These are phyloP conservation scores for Ciborinia camelliae DNA, from an alignment of 2,329 filamentous ascomycete genomes.

Conservation along the genomic window DNA sequence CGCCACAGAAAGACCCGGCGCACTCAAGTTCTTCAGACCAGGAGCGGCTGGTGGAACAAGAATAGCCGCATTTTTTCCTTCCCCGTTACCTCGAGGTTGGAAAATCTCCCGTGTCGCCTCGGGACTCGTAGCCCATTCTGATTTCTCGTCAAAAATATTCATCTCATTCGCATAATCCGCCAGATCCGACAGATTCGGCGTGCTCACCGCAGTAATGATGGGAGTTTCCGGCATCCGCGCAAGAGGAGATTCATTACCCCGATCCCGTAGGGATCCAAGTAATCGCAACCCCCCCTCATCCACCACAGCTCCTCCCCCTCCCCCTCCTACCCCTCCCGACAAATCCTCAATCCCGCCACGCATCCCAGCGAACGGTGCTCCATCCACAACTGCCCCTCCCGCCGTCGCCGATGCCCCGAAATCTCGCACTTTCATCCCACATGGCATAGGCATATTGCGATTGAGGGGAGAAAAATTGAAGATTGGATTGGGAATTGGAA, in stretches of 20 bases:
- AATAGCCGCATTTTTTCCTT: not conserved
- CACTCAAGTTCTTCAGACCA: fast-evolving
- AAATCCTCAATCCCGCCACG: not conserved
- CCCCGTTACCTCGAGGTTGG: fast-evolving
- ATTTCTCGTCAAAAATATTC: not conserved
- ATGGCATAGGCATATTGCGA: not conserved
- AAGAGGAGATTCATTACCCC: not conserved
- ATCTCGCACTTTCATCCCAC: too few species aligned
- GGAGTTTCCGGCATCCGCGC: not conserved
- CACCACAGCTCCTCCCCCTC: not conserved
- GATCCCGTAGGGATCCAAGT: not conserved
- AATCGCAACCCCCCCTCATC: not conserved
- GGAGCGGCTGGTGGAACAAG: not conserved
- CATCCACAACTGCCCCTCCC: not conserved
- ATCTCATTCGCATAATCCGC: not conserved
- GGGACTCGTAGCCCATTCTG: not conserved
- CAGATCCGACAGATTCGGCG: not conserved
- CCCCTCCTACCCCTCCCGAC: not conserved
- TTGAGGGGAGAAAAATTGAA: too few species aligned
- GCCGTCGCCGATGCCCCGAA: not conserved
- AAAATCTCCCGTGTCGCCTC: not conserved
- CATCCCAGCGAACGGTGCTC: not conserved
- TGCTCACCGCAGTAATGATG: not conserved
- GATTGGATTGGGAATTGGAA: too few species aligned
- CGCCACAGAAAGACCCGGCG: too few species aligned